Percentiles rank a stretch among this genome's conserved stretches.
These are phyloP conservation scores for Xylariaceae sp. DNA, from an alignment of 2,329 filamentous ascomycete genomes.

Conservation along the genomic window DNA sequence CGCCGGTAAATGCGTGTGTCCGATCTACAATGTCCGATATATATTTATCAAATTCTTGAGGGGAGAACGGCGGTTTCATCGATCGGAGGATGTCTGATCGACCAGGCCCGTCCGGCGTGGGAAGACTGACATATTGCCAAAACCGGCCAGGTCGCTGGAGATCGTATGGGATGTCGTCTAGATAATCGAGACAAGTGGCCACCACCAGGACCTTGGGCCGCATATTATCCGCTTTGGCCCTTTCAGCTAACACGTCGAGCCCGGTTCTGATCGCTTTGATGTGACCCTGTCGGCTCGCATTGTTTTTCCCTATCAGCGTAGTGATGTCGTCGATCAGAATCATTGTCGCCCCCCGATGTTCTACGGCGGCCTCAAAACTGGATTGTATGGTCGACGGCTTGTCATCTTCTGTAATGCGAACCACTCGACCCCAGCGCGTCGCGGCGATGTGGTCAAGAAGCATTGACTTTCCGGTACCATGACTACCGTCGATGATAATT, in stretches of 20 bases:
- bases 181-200: slow-evolving; percentile 65
- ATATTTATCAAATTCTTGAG: slow-evolving; percentile 45
- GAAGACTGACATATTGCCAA: slow-evolving; percentile 61
- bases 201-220: slow-evolving; percentile 63
- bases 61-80: slow-evolving; percentile 43
- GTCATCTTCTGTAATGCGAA: slow-evolving; percentile 52
- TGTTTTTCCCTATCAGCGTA: slow-evolving; percentile 58
- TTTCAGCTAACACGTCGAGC: slow-evolving; percentile 48
- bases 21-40: slow-evolving; percentile 60
- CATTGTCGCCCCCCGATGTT: slow-evolving; percentile 63
- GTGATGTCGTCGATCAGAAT: slow-evolving; percentile 76
- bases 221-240: slow-evolving; percentile 33
- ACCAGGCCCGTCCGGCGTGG: slow-evolving; percentile 66
- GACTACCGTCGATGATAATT: slow-evolving; percentile 72
- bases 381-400: slow-evolving; percentile 58
- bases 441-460: slow-evolving; percentile 63
- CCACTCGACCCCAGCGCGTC: slow-evolving; percentile 64
- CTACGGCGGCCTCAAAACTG: slow-evolving; percentile 62
- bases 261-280: slow-evolving; percentile 48
- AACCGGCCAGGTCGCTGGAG: slow-evolving; percentile 64
- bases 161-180: slow-evolving; percentile 64
- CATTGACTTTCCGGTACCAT: slow-evolving; percentile 78
- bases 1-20: slow-evolving; percentile 82
- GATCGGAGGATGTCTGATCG: slow-evolving; percentile 69
- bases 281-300: slow-evolving; percentile 44